phyloP scores from a whole-genome alignment of 2,329 filamentous ascomycete genomes.

The Monilinia polystroma region DNA sequence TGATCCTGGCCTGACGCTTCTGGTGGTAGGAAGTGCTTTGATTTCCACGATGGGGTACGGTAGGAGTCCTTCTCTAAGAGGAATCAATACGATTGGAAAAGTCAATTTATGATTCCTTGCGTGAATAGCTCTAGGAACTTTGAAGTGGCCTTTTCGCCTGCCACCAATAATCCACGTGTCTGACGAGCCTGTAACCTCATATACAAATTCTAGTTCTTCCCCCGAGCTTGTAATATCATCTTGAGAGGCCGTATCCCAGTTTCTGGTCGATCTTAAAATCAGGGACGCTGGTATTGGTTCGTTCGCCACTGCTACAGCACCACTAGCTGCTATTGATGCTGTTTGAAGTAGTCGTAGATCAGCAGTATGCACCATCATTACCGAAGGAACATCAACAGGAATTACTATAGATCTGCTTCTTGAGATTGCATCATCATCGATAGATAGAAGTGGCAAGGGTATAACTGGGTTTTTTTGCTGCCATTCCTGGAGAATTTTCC shows the following conservation, averaged over 20 bases:
- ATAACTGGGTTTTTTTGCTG: constrained; percentile 33
- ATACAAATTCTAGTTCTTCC: constrained; percentile 69
- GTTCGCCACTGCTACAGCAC: constrained; percentile 55
- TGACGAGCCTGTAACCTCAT: constrained; percentile 71
- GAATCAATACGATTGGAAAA: constrained; percentile 74
- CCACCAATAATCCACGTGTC: constrained; percentile 87
- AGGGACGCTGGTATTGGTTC: constrained; percentile 64
- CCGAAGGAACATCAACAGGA: constrained; percentile 82
- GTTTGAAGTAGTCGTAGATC: constrained; percentile 56
- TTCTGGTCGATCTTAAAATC: constrained; percentile 60
- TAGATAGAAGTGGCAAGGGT: constrained; percentile 30
- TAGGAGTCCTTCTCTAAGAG: constrained; percentile 74
- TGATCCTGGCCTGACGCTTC: constrained; percentile 26
- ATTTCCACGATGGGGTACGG: constrained; percentile 79
- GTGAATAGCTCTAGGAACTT: constrained; percentile 51
- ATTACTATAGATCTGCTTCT: constrained; percentile 71
- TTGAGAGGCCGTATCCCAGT: constrained; percentile 54
- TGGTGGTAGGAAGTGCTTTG: constrained; percentile 52
- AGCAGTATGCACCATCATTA: constrained; percentile 80
- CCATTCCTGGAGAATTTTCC: constrained; percentile 35
- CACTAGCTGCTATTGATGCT: constrained; percentile 41
- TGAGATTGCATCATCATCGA: constrained; percentile 35
- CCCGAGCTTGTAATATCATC: constrained; percentile 20
- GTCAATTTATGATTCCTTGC: constrained; percentile 45
- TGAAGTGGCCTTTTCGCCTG: constrained; percentile 74